Evolutionary conservation across 306 rosid species (phyloP), one percentile per base, ranked within the genome.

Genomic region (Cicer judaicum): DNA sequence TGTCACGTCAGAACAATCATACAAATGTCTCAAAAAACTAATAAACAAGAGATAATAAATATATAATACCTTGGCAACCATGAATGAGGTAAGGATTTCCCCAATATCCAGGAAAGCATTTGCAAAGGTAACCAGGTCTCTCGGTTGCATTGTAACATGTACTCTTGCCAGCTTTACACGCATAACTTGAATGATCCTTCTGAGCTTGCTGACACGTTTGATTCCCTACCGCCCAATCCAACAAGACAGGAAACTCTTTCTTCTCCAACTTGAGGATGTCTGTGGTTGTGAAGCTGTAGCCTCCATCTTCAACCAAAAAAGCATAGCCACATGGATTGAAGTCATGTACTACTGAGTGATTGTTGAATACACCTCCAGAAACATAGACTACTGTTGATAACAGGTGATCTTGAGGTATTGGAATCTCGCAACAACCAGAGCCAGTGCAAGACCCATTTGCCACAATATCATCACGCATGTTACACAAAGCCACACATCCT

Each of bases 41-140:
- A 24, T 24, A 24, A 24, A 24, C 62, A 55, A 16, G 11, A 55
- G n/a, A 55, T 7, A 55, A 19, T 2, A 19, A 19, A 3, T 55
- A 5, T 10, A 50, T 6, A 40, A 11, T 72, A 87, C 86, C 87
- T 56, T 68, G 21, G 41, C 89, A 85, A 18, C 84, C 88, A 7
- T 54, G 8, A 41, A 14, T 16, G 9, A 83, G 78, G 74, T 82
- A 88, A 5, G 86, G 84, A 44, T 76, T 88, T 14, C 90, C 90
- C 10, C 5, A 7, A 68, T 56, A 55, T 67, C 75, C 80, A 43
- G 8, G 5, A 16, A 13, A 7, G 52, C 80, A 77, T 15, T 8
- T 59, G 7, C 80, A 77, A 14, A 68, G 43, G 11, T 77, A 77
- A 38, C 80, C 80, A 5, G 62, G 7, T 16, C 42, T 72, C 5